Evolutionary conservation across 768 basidiomycete species (phyloP), one percentile per base, ranked within the genome.

Genomic region (Xerocomus potaroensis): DNA sequence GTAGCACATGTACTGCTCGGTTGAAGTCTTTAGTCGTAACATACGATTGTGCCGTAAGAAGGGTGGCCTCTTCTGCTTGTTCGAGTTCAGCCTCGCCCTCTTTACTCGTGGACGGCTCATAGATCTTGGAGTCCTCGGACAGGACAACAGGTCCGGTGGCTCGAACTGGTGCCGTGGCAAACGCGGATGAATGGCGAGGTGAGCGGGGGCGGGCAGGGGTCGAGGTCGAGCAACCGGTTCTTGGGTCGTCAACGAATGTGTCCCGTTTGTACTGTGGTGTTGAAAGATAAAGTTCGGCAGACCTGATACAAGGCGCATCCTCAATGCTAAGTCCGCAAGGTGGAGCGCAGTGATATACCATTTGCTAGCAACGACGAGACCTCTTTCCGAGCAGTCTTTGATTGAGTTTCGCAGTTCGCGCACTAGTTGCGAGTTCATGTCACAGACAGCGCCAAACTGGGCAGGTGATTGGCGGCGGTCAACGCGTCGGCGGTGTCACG

Each of bases 1-100:
- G 72, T 40, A 98, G 66, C 46, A 80, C 66, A 55, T 83, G 79
- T 6, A 78, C 75, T 7, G 83, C 88, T 48, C 92, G 77, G 38
- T 80, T 71, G 56, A 86, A 85, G 57, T 98, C 93, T 58, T 84
- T 83, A 14, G 80, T 68, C 51, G 90, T 82, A 54, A 90, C 78
- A 59, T 81, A 87, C 16, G 80, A 73, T 46, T 81, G 80, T 2
- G 88, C 92, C 29, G 86, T 75, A 43, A 78, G 64, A 55, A 89
- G 76, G n/a, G 72, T 54, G 56, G 96, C 92, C 52, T 81, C 79
- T 41, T 93, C 91, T 24, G 79, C 65, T 18, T 57, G 60, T 61
- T 84, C 80, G 35, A 77, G 63, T 29, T 76, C 73, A n/a, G 50
- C 40, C 55, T 82, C 79, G 35, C 62, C 54, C 8, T 60, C 57